Base-by-base conservation (phyloP, 2,329 filamentous ascomycete genomes). In the Cladobotryum mycophilum region DNA sequence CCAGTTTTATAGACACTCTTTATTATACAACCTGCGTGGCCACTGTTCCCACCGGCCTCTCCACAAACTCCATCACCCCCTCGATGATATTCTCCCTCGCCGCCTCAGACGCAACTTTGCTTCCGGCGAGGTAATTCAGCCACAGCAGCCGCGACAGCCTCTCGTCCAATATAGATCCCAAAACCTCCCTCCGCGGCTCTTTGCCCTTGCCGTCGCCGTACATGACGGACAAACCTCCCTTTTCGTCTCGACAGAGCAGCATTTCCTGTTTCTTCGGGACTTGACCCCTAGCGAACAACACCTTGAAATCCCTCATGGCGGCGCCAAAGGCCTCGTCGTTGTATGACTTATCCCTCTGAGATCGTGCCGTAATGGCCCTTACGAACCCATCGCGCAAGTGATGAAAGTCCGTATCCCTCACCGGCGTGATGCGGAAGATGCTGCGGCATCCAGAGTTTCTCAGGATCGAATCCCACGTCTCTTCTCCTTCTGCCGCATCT, bases 311-410 rank as follows among this genome's bases (percentile, higher is more conserved):
- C 56, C 79, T 79, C 71, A 97, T 79, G 1, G 87, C 80, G 13
- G 74, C 67, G 13, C 88, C 88, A 62, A 97, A 97, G 0, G 73
- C 75, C 55, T 93, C 89, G 58, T 92, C 87, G 20, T 80, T 76
- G 65, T 81, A 76, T 1, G 70, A 69, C 34, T 72, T 70, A 38
- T 78, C 74, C 18, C 76, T 74, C 55, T 84, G 76, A 2, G 86
- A 85, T 34, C 86, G 82, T 8, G 81, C 85, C 48, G 88, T 87
- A 56, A 99, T 86, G 18, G 88, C 87, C 5, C 90, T 81, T 53
- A 96, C 88, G 73, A 91, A 95, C 1, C 88, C 93, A 64, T 99
- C 93, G 38, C 92, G 82, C 55, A 99, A 70, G 67, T 99, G 93
- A 57, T 85, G 82, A 69, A 96, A 97, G 68, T 97, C 91, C 15